Conservation (phyloP, 306 rosid genomes). For the Cyclanthera cordifolia region DNA sequence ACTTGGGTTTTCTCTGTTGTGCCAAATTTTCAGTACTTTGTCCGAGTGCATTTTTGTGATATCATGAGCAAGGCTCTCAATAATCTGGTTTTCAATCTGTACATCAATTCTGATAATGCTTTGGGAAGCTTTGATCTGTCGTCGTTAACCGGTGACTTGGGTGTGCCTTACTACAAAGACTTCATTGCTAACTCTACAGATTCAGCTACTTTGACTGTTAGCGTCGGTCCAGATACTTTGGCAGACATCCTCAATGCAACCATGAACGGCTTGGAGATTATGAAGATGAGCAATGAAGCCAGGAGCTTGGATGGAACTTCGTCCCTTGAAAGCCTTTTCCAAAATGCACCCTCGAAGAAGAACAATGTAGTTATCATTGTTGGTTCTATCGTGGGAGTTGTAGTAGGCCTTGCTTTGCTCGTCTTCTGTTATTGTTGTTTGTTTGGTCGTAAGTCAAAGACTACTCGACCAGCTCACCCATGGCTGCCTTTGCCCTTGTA, state of each 20-base stretch:
- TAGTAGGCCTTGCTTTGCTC: conserved; percentile 30
- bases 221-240: conserved; percentile 72
- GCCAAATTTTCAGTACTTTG: conserved; percentile 51
- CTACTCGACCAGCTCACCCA: conserved; percentile 46
- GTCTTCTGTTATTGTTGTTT: conserved; percentile 48
- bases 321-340: conserved; percentile 45
- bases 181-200: conserved; percentile 48
- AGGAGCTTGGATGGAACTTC: conserved; percentile 55
- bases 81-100: conserved; percentile 65
- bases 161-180: conserved; percentile 60
- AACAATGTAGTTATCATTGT: conserved; percentile 29
- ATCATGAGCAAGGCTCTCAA: conserved; percentile 61
- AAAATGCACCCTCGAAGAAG: conserved; percentile 36
- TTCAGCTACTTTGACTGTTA: conserved; percentile 54
- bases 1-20: conserved; percentile 81
- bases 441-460: conserved; percentile 34
- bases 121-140: conserved; percentile 62
- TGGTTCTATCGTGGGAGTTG: conserved; percentile 39
- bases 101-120: conserved; percentile 54
- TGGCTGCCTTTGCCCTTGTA: conserved; percentile 77
- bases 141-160: conserved; percentile 40
- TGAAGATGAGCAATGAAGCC: conserved; percentile 60
- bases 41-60: conserved; percentile 80
- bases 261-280: conserved; percentile 71
- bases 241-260: conserved; percentile 59